Conservation (phyloP, 163 green algal genomes). For the Scenedesmus sp. region DNA sequence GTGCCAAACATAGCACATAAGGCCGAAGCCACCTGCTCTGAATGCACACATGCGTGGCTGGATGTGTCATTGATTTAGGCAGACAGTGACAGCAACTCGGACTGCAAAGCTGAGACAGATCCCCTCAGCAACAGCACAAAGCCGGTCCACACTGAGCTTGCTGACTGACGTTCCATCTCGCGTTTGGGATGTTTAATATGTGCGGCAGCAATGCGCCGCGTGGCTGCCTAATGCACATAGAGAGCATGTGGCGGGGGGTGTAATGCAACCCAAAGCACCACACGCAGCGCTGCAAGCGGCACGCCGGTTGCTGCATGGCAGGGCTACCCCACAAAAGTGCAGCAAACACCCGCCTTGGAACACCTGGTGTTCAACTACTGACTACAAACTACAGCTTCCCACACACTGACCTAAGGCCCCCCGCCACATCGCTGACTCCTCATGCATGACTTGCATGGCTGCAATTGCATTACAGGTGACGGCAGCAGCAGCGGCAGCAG, state of each 20-base stretch:
- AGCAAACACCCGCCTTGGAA: not conserved
- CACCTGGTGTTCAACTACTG: not conserved
- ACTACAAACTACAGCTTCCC: not conserved
- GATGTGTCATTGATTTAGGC: too few relatives aligned
- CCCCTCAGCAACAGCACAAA: too few relatives aligned
- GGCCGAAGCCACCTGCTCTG: too few relatives aligned
- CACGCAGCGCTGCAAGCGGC: not conserved
- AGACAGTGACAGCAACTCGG: too few relatives aligned
- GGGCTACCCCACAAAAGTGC: not conserved
- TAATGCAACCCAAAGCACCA: not conserved
- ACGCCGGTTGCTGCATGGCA: not conserved
- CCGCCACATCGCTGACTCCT: not conserved
- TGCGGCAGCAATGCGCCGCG: too few relatives aligned
- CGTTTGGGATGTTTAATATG: too few relatives aligned
- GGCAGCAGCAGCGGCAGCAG: not conserved
- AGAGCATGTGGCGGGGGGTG: not conserved
- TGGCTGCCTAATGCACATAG: not conserved
- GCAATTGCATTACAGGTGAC: not conserved
- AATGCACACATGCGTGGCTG: too few relatives aligned
- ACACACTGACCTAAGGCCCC: constrained; percentile 2
- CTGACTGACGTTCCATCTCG: too few relatives aligned
- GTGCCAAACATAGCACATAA: too few relatives aligned
- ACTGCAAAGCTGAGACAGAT: too few relatives aligned
- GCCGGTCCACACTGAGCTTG: too few relatives aligned
- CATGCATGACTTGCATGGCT: not conserved